Evolutionary conservation across 306 rosid species (phyloP).

Genomic region (Corylus avellana): DNA sequence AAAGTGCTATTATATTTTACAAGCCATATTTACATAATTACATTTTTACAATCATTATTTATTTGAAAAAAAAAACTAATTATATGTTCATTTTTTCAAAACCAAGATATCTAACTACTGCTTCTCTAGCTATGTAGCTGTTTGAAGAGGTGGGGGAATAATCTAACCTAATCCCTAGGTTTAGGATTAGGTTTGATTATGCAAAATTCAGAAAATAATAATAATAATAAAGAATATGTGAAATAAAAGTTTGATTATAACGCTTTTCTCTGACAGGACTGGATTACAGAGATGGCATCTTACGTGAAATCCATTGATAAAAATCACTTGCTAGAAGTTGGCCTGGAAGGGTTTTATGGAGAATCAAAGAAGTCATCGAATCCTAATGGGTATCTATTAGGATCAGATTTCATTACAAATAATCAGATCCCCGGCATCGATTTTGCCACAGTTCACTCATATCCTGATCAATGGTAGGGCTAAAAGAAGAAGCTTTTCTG

Average conservation of each 20-base stretch:
- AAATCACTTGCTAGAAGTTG: conserved; percentile 84
- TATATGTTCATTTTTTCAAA: too few relatives aligned
- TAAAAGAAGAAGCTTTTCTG: not conserved
- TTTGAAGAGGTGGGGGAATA: not conserved
- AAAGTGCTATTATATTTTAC: too few relatives aligned
- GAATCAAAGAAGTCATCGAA: conserved; percentile 51
- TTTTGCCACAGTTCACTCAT: conserved; percentile 85
- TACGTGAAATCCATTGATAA: conserved; percentile 85
- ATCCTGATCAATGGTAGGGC: conserved; percentile 82
- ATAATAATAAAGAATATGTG: not conserved
- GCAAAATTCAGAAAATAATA: not conserved
- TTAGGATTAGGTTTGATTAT: not conserved
- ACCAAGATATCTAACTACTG: too few relatives aligned
- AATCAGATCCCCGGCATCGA: conserved; percentile 82
- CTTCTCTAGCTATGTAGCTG: not conserved
- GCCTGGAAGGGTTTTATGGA: conserved; percentile 90
- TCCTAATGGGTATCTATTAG: conserved; percentile 59
- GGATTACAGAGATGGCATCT: conserved; percentile 93
- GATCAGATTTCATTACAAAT: conserved; percentile 88
- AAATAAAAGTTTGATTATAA: not conserved
- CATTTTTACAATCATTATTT: too few relatives aligned
- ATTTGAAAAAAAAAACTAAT: too few relatives aligned
- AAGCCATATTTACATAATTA: too few relatives aligned
- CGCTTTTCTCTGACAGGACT: conserved; percentile 45
- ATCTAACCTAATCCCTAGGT: not conserved